Percentiles rank a stretch among this genome's conserved stretches.
Conservation (phyloP, 192 early-diverging fungal species). For the Coemansia sp. region DNA sequence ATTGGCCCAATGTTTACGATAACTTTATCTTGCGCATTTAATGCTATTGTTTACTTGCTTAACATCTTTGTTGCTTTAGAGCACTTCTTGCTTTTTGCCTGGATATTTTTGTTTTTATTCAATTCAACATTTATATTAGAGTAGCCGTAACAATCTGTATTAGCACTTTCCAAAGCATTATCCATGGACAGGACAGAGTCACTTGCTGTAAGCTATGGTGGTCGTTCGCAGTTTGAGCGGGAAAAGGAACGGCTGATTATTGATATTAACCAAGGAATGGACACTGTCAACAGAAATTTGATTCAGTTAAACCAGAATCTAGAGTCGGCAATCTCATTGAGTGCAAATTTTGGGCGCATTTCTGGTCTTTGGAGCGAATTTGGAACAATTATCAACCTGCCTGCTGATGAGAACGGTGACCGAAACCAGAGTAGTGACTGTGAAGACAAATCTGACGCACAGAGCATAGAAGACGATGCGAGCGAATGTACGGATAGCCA, state of each 20-base stretch:
- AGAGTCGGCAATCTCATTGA: constrained; percentile 45
- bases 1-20: neutral
- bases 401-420: constrained; percentile 10
- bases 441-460: constrained; percentile 3
- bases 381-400: constrained; percentile 43
- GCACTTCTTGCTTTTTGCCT: no score
- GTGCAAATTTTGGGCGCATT: constrained; percentile 41
- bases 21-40: neutral
- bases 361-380: constrained; percentile 47
- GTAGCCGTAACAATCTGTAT: no score
- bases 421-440: constrained; percentile 32
- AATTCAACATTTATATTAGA: no score
- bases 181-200: constrained; percentile 38
- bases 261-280: constrained; percentile 51
- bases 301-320: constrained; percentile 51
- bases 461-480: constrained; percentile 4
- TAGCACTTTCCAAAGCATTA: neutral
- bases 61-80: neutral
- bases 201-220: constrained; percentile 13
- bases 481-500: neutral
- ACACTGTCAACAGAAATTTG: constrained; percentile 38
- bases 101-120: no score
- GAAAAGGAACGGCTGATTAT: constrained; percentile 48
- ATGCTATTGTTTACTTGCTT: neutral
- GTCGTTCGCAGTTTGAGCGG: constrained; percentile 45